These are phyloP conservation scores for Backusella macrospora DNA, from an alignment of 192 early-diverging fungal genomes.

Conservation along the genomic window DNA sequence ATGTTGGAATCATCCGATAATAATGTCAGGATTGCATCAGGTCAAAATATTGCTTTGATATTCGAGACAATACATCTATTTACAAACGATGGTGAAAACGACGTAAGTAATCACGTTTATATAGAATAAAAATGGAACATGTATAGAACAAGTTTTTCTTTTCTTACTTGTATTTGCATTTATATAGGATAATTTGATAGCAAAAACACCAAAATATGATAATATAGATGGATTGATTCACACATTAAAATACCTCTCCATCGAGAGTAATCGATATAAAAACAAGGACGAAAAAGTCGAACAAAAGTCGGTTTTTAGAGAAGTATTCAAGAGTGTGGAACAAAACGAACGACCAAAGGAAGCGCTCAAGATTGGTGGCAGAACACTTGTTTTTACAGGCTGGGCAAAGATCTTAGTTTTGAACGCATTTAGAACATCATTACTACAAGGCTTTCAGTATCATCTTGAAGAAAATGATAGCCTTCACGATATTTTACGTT, in stretches of 20 bases:
- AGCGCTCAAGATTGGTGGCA: conserved; percentile 51
- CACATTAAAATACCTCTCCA: conserved; percentile 54
- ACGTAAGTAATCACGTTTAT: conserved; percentile 21
- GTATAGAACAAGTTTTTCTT: neutral
- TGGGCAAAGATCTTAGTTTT: conserved; percentile 47
- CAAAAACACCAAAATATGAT: conserved; percentile 50
- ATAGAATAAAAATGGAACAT: conserved; percentile 45
- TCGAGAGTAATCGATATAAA: conserved; percentile 60
- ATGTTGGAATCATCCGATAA: conserved; percentile 60
- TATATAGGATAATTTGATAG: no score
- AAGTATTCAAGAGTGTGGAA: conserved; percentile 66
- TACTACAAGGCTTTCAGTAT: conserved; percentile 32
- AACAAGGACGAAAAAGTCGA: conserved; percentile 55
- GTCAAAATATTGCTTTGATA: conserved; percentile 74
- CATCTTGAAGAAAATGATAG: conserved; percentile 24
- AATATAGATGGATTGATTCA: conserved; percentile 60
- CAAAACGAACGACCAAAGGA: conserved; percentile 51
- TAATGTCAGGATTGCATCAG: conserved; percentile 70
- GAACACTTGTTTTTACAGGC: conserved; percentile 52
- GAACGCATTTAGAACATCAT: conserved; percentile 23
- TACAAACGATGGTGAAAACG: neutral
- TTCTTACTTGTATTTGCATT: no score
- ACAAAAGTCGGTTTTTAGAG: conserved; percentile 67
- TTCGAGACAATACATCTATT: conserved; percentile 57
- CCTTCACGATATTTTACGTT: conserved; percentile 21